Base-by-base conservation (phyloP, 257 asterid species). In the Solanum clarkiae region DNA sequence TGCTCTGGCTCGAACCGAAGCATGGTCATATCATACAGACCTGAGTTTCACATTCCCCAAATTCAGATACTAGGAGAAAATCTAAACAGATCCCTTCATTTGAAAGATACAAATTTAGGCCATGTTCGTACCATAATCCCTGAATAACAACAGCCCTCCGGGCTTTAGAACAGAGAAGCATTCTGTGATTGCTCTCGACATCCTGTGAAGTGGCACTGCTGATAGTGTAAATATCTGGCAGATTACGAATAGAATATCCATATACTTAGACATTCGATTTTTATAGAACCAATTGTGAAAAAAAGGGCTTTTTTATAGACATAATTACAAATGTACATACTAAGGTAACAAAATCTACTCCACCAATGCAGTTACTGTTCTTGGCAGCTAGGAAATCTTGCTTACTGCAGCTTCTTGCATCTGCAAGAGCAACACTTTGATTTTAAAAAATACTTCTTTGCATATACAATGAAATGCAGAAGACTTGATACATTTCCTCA, bases 21-120 rank as follows among this genome's bases (percentile, higher is more conserved):
- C 99, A 96, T 96, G 69, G 98, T 96, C 99, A 96, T 94, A 86
- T 94, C 99, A 86, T 91, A 94, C 83, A 94, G 93, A 86, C 99
- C 99, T 96, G 92, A 24, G 42, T 69, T 17, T 55, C 55, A 81
- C 36, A 49, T 74, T 80, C 26, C 69, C 29, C 32, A 4, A 75
- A 55, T 20, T 51, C 80, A 60, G 26, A 80, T 81, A 53, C 51
- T 81, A 63, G 74, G 81, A 54, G 84, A 22, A 60, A 56, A 74
- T 20, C 51, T 80, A 86, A 47, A 6, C 59, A 6, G 22, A 40
- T 22, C 13, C 42, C 60, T 22, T 72, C 40, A 12, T 70, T 42
- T 10, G 45, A 42, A 32, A 22, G 45, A 84, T 63, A 26, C 15
- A 11, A 51, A 14, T 6, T 4, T 26, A 82, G 57, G 42, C 57